phyloP scores from a whole-genome alignment of 1,284 basidiomycete genomes.

The Puccinia sorghi region DNA sequence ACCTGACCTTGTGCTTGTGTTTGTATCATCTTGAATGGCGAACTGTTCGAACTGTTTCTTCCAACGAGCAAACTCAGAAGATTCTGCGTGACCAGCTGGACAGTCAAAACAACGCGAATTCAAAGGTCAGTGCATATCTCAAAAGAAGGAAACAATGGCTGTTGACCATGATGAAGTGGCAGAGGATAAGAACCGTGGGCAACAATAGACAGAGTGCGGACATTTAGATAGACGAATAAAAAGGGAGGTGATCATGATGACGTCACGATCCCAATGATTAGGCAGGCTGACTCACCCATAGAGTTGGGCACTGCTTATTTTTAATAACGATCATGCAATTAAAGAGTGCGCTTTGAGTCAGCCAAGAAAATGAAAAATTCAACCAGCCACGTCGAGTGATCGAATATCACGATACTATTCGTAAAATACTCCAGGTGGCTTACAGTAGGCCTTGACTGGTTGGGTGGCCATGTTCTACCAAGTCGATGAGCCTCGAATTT shows the following conservation, averaged over 20 bases:
- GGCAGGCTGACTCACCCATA: not conserved
- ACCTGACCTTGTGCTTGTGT: not conserved
- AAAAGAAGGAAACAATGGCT: not conserved
- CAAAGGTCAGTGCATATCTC: not conserved
- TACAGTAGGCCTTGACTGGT: not conserved
- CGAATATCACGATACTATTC: too few relatives aligned
- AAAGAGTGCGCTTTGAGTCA: not conserved
- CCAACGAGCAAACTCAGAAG: slow-evolving; percentile 30
- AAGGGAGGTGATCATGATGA: not conserved
- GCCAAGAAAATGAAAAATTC: too few relatives aligned
- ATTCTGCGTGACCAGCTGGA: not conserved
- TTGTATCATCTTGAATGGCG: slow-evolving; percentile 10
- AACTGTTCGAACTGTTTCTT: slow-evolving; percentile 40
- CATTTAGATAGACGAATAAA: not conserved
- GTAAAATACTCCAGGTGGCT: too few relatives aligned
- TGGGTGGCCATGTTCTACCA: slow-evolving; percentile 1
- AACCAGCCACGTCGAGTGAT: not conserved
- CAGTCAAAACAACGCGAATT: not conserved
- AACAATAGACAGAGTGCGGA: too few relatives aligned
- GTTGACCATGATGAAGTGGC: not conserved
- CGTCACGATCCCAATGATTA: not conserved
- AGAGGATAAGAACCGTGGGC: not conserved
- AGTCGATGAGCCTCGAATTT: not conserved
- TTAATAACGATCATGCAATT: not conserved
- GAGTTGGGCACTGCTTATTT: not conserved